Evolutionary conservation across 2,329 filamentous ascomycete species (phyloP).

Genomic region (Penicillium sp.): DNA sequence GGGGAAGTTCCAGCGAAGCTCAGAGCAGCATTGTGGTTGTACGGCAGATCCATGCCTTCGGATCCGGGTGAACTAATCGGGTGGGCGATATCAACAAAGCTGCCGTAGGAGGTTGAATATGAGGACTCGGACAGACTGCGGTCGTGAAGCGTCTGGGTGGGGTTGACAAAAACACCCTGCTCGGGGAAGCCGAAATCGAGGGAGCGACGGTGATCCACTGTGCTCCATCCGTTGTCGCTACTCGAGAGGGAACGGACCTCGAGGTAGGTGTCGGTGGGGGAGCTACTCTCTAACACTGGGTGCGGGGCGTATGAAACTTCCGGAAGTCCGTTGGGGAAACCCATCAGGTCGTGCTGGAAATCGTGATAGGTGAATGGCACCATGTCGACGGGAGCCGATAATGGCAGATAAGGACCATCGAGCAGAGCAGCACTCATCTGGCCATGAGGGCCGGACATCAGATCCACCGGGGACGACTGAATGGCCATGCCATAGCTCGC

Average conservation of each 20-base stretch:
- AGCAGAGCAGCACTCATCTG: slow-evolving; percentile 62
- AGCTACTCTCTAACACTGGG: slow-evolving; percentile 54
- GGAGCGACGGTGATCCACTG: slow-evolving; percentile 73
- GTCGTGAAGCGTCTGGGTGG: slow-evolving; percentile 84
- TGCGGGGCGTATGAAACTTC: slow-evolving; percentile 45
- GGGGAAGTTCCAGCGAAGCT: slow-evolving; percentile 24
- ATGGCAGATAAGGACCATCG: slow-evolving; percentile 60
- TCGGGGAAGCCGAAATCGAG: slow-evolving; percentile 67
- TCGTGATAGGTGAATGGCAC: slow-evolving; percentile 76
- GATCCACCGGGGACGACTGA: slow-evolving; percentile 52
- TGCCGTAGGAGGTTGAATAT: slow-evolving; percentile 69
- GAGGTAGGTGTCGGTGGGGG: slow-evolving; percentile 75
- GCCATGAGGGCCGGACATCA: slow-evolving; percentile 60
- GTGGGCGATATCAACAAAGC: slow-evolving; percentile 80
- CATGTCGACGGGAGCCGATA: slow-evolving; percentile 60
- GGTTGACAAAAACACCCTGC: slow-evolving; percentile 78
- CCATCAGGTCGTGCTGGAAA: slow-evolving; percentile 69
- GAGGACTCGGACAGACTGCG: slow-evolving; percentile 85
- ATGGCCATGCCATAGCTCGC: slow-evolving; percentile 57
- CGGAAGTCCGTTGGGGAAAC: slow-evolving; percentile 53
- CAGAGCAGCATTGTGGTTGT: slow-evolving; percentile 27
- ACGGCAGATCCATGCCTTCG: slow-evolving; percentile 65
- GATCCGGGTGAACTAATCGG: slow-evolving; percentile 82
- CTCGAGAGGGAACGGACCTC: slow-evolving; percentile 85
- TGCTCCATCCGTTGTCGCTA: slow-evolving; percentile 83